Conservation (phyloP, 164 flowering plant species). For the Vitis rotundifolia region DNA sequence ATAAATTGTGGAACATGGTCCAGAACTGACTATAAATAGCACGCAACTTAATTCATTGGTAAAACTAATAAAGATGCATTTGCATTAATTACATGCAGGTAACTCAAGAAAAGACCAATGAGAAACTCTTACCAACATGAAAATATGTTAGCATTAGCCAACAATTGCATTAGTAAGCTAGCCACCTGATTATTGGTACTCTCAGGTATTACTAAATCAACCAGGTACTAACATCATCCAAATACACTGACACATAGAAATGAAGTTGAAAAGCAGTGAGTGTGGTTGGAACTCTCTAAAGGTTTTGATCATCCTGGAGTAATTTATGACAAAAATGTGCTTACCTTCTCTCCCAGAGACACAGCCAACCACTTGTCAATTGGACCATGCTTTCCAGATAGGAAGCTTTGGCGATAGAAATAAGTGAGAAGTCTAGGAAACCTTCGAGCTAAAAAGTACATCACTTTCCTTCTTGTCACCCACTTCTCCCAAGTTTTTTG, state of each 20-base stretch:
- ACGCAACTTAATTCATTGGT: too few relatives aligned
- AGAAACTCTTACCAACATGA: too few relatives aligned
- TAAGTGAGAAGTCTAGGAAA: slow-evolving; percentile 66
- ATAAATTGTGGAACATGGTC: too few relatives aligned
- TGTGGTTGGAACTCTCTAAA: neutral
- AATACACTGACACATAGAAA: too few relatives aligned
- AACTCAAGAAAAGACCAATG: neutral
- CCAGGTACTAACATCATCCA: too few relatives aligned
- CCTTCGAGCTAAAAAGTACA: slow-evolving; percentile 72
- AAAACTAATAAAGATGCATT: neutral
- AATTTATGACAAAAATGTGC: slow-evolving; percentile 4
- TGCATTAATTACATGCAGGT: neutral
- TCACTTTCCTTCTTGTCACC: slow-evolving; percentile 63
- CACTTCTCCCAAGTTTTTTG: slow-evolving; percentile 71
- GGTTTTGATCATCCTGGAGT: neutral
- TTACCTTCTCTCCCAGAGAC: slow-evolving; percentile 63
- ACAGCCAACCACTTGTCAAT: slow-evolving; percentile 73
- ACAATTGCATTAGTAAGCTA: too few relatives aligned
- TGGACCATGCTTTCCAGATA: slow-evolving; percentile 77
- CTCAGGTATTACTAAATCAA: too few relatives aligned
- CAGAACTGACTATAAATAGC: too few relatives aligned
- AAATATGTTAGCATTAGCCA: too few relatives aligned
- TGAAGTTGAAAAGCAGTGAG: too few relatives aligned
- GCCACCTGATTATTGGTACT: too few relatives aligned
- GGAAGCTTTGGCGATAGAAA: slow-evolving; percentile 68